phyloP scores from a whole-genome alignment of 345 rosid species.

The Linum lewisii region DNA sequence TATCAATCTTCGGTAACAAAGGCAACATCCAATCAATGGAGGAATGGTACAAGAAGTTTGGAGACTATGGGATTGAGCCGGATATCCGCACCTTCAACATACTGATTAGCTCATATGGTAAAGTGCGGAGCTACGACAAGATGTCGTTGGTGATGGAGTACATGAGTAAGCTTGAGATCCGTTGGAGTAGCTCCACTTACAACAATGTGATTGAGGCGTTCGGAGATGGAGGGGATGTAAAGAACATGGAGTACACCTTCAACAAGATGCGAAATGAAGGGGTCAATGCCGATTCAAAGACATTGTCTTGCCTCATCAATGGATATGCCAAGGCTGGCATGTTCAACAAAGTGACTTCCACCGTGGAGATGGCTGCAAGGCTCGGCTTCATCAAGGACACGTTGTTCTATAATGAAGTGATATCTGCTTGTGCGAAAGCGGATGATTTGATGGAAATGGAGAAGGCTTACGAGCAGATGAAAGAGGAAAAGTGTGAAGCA shows the following conservation, averaged over 20 bases:
- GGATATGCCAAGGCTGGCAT: conserved; percentile 81
- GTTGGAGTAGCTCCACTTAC: conserved; percentile 86
- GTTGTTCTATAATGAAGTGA: conserved; percentile 52
- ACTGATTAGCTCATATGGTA: conserved; percentile 80
- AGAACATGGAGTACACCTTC: conserved; percentile 72
- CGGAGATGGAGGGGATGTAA: conserved; percentile 82
- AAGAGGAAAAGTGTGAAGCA: conserved; percentile 45
- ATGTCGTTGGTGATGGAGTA: conserved; percentile 94
- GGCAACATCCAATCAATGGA: conserved; percentile 82
- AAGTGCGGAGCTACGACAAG: conserved; percentile 79
- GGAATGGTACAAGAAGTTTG: conserved; percentile 84
- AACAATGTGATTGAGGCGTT: conserved; percentile 86
- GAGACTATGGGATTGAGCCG: conserved; percentile 69
- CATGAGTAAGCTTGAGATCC: conserved; percentile 81
- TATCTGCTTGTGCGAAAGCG: conserved; percentile 67
- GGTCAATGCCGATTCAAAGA: conserved; percentile 81
- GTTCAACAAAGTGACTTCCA: conserved; percentile 66
- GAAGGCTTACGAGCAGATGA: conserved; percentile 69
- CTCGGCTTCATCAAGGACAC: conserved; percentile 68
- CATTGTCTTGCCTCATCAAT: conserved; percentile 68
- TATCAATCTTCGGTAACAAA: conserved; percentile 74
- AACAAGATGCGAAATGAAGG: conserved; percentile 83
- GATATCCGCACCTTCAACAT: conserved; percentile 83
- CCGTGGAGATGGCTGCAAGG: conserved; percentile 62
- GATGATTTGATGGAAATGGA: conserved; percentile 92